phyloP scores from a whole-genome alignment of 305 asterid genomes.

The Solanum hybrid region DNA sequence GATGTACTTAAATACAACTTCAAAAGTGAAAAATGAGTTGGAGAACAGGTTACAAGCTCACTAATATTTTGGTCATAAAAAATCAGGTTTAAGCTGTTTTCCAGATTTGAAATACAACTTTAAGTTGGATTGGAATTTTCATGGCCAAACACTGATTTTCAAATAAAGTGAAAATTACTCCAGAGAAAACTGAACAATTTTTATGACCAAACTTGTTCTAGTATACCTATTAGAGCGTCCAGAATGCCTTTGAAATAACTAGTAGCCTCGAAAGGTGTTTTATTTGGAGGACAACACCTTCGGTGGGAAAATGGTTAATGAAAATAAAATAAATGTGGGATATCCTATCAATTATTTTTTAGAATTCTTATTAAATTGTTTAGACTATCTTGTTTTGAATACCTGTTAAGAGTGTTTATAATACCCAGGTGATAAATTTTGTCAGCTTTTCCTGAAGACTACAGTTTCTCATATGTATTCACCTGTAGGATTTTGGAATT shows the following conservation, averaged over 20 bases:
- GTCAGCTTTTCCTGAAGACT: neutral
- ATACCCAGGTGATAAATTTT: neutral
- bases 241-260: neutral
- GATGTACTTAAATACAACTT: neutral
- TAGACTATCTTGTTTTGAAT: neutral
- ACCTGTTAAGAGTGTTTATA: neutral
- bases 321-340: neutral
- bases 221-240: neutral
- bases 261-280: neutral
- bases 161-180: neutral
- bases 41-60: neutral
- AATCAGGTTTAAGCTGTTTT: neutral
- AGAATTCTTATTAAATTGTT: neutral
- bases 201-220: neutral
- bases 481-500: conserved; percentile 86
- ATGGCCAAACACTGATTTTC: neutral
- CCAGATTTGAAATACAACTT: neutral
- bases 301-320: neutral
- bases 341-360: neutral
- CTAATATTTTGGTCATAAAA: neutral
- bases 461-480: neutral
- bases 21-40: neutral
- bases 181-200: neutral
- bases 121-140: neutral
- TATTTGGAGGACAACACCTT: neutral